Conservation (phyloP, 257 asterid genomes). For the Capsicum rhomboideum region DNA sequence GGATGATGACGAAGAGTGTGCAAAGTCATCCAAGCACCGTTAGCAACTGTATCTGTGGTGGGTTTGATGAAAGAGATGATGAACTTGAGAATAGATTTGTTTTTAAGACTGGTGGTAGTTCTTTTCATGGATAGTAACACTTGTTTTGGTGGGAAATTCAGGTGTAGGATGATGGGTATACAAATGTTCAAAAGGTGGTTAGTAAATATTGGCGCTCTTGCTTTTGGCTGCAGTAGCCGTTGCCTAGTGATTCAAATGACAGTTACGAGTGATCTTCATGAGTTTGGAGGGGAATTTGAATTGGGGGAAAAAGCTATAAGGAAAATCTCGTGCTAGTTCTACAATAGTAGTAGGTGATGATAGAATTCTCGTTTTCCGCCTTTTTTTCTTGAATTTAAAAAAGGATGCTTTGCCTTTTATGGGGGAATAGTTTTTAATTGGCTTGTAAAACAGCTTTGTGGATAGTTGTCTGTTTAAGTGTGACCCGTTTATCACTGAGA, state of each 20-base stretch:
- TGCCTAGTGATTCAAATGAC: slow-evolving; percentile 26
- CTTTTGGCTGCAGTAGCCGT: slow-evolving; percentile 23
- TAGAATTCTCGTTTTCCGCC: neutral
- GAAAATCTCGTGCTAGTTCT: neutral
- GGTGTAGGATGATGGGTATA: slow-evolving; percentile 14
- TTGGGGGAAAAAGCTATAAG: slow-evolving; percentile 6
- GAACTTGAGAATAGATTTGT: neutral
- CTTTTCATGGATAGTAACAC: neutral
- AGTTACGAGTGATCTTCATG: slow-evolving; percentile 6
- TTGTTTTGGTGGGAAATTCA: slow-evolving; percentile 61
- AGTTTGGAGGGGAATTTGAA: slow-evolving; percentile 19
- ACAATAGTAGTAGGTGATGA: neutral
- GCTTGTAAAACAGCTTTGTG: slow-evolving; percentile 4
- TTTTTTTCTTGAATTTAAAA: neutral
- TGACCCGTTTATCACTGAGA: neutral
- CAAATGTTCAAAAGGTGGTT: slow-evolving; percentile 69
- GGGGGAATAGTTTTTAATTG: neutral
- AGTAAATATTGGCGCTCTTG: slow-evolving; percentile 27
- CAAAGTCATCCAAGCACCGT: slow-evolving; percentile 40
- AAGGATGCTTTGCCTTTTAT: neutral
- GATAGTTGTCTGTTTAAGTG: neutral
- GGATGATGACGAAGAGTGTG: slow-evolving; percentile 21
- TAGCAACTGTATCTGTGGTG: slow-evolving; percentile 9
- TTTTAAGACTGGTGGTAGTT: slow-evolving; percentile 14
- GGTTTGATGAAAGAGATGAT: neutral